Percentiles rank a stretch among this genome's conserved stretches.
phyloP scores from a whole-genome alignment of 306 rosid species.

The Cucumis sativus region Cucumber_9930_V3 NC_026657.2:7228001-7228500 shows the following conservation, averaged over 20 bases:
- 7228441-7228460: conserved; percentile 7
- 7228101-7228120: no score
- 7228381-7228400: not conserved
- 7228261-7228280: not conserved
- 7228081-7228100: no score
- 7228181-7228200: not conserved
- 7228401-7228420: not conserved
- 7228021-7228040: not conserved
- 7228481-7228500: conserved; percentile 26
- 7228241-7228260: not conserved
- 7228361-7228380: not conserved
- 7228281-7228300: not conserved
- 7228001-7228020: conserved; percentile 4
- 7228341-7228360: not conserved
- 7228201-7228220: no score
- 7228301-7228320: not conserved
- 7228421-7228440: not conserved
- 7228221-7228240: not conserved
- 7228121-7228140: no score
- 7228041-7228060: not conserved
- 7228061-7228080: not conserved
- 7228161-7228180: not conserved
- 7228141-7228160: no score
- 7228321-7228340: conserved; percentile 39
- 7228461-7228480: conserved; percentile 24